These are phyloP conservation scores for Dendrobium chrysotoxum DNA, from an alignment of 106 monocot genomes.

Conservation along the genomic window DNA sequence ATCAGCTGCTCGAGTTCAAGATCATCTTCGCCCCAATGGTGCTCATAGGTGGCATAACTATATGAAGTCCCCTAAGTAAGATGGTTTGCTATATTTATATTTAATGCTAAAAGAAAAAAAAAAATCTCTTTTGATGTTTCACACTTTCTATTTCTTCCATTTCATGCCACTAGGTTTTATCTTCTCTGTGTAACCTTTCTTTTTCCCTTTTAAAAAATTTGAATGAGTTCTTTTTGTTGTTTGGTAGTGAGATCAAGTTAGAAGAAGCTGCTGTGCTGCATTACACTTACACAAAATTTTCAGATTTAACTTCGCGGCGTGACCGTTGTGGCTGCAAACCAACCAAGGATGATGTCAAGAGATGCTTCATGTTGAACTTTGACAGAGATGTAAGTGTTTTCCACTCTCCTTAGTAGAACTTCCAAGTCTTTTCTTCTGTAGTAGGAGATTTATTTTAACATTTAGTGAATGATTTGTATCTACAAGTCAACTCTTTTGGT, in stretches of 20 bases:
- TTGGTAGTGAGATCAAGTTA: slow-evolving; percentile 78
- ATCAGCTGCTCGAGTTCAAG: slow-evolving; percentile 89
- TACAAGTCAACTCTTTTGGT: not conserved
- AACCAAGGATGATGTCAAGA: slow-evolving; percentile 95
- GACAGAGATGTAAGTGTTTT: slow-evolving; percentile 78
- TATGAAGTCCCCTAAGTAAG: slow-evolving; percentile 88
- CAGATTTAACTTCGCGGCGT: slow-evolving; percentile 95
- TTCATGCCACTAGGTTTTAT: not conserved
- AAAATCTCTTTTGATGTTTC: not conserved
- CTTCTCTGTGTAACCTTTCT: not conserved
- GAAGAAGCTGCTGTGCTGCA: slow-evolving; percentile 97
- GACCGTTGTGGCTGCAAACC: slow-evolving; percentile 99
- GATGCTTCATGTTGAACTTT: slow-evolving; percentile 98
- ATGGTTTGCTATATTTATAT: not conserved
- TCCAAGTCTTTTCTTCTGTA: not conserved
- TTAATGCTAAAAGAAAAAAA: not conserved
- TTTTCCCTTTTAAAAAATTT: not conserved
- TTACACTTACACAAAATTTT: slow-evolving; percentile 93
- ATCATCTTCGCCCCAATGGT: slow-evolving; percentile 96
- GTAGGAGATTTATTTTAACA: not conserved
- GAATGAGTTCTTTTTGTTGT: not conserved
- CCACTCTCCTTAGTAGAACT: not conserved
- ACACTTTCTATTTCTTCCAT: not conserved
- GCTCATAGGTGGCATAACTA: slow-evolving; percentile 99
- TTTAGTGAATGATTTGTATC: slow-evolving; percentile 1